Percentiles rank a stretch among this genome's conserved stretches.
Evolutionary conservation across 768 basidiomycete species (phyloP).

Genomic region (Naganishia kalamii): DNA sequence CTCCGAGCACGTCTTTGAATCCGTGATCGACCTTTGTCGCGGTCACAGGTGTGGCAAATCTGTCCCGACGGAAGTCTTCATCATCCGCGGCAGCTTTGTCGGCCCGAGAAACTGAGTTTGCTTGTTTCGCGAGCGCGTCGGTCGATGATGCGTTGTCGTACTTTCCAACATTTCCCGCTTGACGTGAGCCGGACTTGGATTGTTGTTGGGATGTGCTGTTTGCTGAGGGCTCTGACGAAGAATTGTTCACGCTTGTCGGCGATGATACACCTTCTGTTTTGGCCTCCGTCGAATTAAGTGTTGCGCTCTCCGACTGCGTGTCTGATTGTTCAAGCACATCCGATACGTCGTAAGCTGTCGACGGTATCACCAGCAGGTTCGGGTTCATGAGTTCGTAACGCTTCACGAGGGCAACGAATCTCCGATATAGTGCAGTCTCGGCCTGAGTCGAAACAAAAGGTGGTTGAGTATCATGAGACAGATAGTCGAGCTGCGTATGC

Average conservation of each 20-base stretch:
- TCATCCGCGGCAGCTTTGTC: slow-evolving; percentile 2
- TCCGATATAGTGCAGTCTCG: slow-evolving; percentile 80
- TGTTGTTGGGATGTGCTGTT: slow-evolving; percentile 13
- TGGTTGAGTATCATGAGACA: background rate
- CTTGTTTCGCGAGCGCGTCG: too few species aligned
- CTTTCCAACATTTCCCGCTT: too few species aligned
- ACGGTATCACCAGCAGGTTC: slow-evolving; percentile 64
- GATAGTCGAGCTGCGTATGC: background rate
- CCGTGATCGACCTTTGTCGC: slow-evolving; percentile 4
- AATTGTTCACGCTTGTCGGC: background rate
- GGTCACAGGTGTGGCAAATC: slow-evolving; percentile 5
- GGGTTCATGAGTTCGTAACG: slow-evolving; percentile 73
- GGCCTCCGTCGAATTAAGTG: background rate
- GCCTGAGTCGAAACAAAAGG: slow-evolving; percentile 46
- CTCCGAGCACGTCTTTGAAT: background rate
- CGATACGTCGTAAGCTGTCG: background rate
- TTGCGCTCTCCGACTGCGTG: background rate
- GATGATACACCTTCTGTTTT: too few species aligned
- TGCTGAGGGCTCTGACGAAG: background rate
- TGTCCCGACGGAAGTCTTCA: background rate
- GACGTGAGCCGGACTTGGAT: too few species aligned
- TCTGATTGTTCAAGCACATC: background rate
- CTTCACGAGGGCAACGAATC: slow-evolving; percentile 75
- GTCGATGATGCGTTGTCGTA: too few species aligned
- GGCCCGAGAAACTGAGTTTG: too few species aligned